These are phyloP conservation scores for Aschersonia sp. DNA, from an alignment of 2,329 filamentous ascomycete species.

Conservation along the genomic window DNA sequence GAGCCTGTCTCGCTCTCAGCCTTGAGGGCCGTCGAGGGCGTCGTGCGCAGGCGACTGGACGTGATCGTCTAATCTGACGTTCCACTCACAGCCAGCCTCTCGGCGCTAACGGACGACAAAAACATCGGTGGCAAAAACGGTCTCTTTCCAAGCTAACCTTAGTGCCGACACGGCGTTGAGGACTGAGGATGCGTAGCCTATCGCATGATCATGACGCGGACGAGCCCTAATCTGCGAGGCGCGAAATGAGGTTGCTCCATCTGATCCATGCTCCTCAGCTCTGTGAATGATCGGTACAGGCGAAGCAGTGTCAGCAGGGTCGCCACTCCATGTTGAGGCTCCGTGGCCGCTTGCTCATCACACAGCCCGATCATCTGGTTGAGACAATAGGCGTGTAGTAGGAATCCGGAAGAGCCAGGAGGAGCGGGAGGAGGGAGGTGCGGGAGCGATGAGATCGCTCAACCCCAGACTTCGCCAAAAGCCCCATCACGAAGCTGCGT, in stretches of 20 bases:
- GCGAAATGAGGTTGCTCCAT: too few relatives aligned
- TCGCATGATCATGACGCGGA: background rate
- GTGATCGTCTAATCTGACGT: background rate
- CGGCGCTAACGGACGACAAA: background rate
- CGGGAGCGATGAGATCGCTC: constrained; percentile 16
- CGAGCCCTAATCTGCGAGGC: background rate
- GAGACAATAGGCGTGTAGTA: too few relatives aligned
- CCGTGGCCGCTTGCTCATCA: background rate
- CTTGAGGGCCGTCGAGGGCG: background rate
- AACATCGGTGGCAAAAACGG: background rate
- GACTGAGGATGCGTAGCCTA: background rate
- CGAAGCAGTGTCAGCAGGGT: background rate
- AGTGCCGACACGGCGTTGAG: background rate
- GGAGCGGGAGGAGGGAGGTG: constrained; percentile 11
- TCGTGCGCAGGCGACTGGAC: background rate
- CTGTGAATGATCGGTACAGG: background rate
- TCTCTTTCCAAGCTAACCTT: background rate
- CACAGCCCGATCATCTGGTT: too few relatives aligned
- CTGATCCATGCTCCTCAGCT: background rate
- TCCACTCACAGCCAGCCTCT: background rate
- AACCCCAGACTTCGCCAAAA: constrained; percentile 3
- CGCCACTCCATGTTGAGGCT: background rate
- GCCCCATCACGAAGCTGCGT: constrained; percentile 2
- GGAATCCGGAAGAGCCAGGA: too few relatives aligned
- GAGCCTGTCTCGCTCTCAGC: background rate